These are phyloP conservation scores for Huiozyma sinensis DNA, from an alignment of 805 yeast genomes.

Conservation along the genomic window DNA sequence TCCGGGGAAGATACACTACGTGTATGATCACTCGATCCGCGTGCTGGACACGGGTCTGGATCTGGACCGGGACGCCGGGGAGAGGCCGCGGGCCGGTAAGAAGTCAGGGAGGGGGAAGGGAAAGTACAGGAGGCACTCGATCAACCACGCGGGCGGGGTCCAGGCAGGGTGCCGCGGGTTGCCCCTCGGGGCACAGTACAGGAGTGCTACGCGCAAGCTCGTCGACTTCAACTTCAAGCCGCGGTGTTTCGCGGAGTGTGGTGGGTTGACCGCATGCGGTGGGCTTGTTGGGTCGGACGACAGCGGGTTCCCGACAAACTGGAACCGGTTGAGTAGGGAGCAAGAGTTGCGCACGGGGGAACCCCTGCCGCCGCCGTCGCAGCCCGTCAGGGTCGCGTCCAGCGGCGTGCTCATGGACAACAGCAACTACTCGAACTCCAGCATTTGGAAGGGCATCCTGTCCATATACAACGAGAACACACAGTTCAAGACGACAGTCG, in stretches of 20 bases:
- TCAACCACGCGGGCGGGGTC: neutral
- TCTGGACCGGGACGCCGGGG: neutral
- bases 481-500: conserved; percentile 38
- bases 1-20: conserved; percentile 43
- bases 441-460: conserved; percentile 42
- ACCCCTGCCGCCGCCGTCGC: conserved; percentile 11
- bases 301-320: conserved; percentile 21
- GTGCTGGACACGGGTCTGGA: conserved; percentile 30
- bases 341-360: conserved; percentile 5
- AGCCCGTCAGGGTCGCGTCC: conserved; percentile 23
- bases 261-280: conserved; percentile 44
- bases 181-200: conserved; percentile 2
- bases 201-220: conserved; percentile 26
- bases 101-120: neutral
- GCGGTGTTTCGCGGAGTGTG: conserved; percentile 52
- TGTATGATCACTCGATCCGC: conserved; percentile 44
- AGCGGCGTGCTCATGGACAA: conserved; percentile 18
- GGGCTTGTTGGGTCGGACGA: conserved; percentile 36
- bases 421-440: conserved; percentile 23
- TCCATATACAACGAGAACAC: conserved; percentile 37
- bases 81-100: neutral
- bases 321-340: conserved; percentile 16
- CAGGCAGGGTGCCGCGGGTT: neutral
- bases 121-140: neutral
- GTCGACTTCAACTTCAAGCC: conserved; percentile 55